A percentile compares a stretch with the other conserved stretches of the same genome.
Conservation (phyloP, 2,329 filamentous ascomycete genomes). For the Aschersonia sp. region DNA sequence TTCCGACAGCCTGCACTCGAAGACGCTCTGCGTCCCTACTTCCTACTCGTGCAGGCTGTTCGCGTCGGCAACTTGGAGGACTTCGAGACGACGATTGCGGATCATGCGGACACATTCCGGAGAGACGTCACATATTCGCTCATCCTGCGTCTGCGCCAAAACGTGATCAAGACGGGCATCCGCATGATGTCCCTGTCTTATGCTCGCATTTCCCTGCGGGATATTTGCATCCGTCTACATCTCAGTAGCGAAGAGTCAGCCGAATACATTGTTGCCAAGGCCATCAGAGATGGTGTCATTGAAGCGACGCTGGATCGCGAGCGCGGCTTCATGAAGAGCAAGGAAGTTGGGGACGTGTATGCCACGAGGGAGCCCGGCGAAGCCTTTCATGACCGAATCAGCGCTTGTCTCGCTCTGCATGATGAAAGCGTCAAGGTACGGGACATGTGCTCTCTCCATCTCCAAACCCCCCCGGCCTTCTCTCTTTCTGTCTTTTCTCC, state of each 20-base stretch:
- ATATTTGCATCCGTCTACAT: constrained; percentile 91
- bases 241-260: constrained; percentile 93
- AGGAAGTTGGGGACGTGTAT: constrained; percentile 90
- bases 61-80: constrained; percentile 92
- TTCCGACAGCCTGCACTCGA: constrained; percentile 87
- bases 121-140: constrained; percentile 91
- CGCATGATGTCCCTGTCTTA: constrained; percentile 98
- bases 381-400: constrained; percentile 93
- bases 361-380: constrained; percentile 90
- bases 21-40: constrained; percentile 78
- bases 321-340: constrained; percentile 96
- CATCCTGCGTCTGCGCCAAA: constrained; percentile 86
- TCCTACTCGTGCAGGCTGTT: constrained; percentile 85
- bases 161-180: constrained; percentile 98
- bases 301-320: constrained; percentile 91
- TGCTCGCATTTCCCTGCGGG: constrained; percentile 88
- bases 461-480: neutral
- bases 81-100: constrained; percentile 75
- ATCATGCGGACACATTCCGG: constrained; percentile 72
- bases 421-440: constrained; percentile 95
- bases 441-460: too few species aligned
- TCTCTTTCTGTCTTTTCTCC: neutral
- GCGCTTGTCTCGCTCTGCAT: constrained; percentile 78
- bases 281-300: constrained; percentile 92
- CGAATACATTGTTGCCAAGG: constrained; percentile 98